phyloP scores from a whole-genome alignment of 306 rosid species.

The Pachyrhizus erosus region DNA sequence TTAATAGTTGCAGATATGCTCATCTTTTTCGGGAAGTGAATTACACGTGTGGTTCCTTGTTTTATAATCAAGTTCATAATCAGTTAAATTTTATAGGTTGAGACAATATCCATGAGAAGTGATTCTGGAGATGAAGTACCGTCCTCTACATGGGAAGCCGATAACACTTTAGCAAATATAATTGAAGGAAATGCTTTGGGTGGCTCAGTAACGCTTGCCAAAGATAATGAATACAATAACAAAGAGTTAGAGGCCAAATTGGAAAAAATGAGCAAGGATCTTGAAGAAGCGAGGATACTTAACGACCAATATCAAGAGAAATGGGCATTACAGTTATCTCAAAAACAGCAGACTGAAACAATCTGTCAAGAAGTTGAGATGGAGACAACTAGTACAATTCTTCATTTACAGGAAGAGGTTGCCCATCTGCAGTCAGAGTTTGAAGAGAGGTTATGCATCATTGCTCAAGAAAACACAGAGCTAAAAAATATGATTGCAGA shows the following conservation, averaged over 20 bases:
- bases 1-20: slow-evolving; percentile 6
- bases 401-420: slow-evolving; percentile 93
- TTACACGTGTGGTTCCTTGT: slow-evolving; percentile 26
- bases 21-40: slow-evolving; percentile 29
- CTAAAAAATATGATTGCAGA: slow-evolving; percentile 60
- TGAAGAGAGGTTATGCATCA: slow-evolving; percentile 60
- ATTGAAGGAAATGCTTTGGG: slow-evolving; percentile 43
- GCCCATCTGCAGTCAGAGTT: slow-evolving; percentile 72
- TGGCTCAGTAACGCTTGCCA: slow-evolving; percentile 25
- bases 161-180: slow-evolving; percentile 45
- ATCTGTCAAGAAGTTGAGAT: slow-evolving; percentile 90
- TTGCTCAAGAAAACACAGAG: slow-evolving; percentile 71
- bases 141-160: slow-evolving; percentile 51
- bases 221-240: slow-evolving; percentile 48
- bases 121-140: slow-evolving; percentile 63
- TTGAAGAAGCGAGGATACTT: slow-evolving; percentile 70
- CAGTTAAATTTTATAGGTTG: slow-evolving; percentile 58
- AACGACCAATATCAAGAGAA: slow-evolving; percentile 69
- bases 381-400: slow-evolving; percentile 86
- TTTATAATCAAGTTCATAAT: slow-evolving; percentile 36
- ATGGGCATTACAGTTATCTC: slow-evolving; percentile 63
- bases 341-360: slow-evolving; percentile 64
- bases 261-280: slow-evolving; percentile 73
- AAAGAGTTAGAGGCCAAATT: slow-evolving; percentile 62
- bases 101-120: slow-evolving; percentile 58